A percentile compares a stretch with the other conserved stretches of the same genome.
Conservation (phyloP, 1,284 basidiomycete genomes). For the Stereum hirsutum region DNA sequence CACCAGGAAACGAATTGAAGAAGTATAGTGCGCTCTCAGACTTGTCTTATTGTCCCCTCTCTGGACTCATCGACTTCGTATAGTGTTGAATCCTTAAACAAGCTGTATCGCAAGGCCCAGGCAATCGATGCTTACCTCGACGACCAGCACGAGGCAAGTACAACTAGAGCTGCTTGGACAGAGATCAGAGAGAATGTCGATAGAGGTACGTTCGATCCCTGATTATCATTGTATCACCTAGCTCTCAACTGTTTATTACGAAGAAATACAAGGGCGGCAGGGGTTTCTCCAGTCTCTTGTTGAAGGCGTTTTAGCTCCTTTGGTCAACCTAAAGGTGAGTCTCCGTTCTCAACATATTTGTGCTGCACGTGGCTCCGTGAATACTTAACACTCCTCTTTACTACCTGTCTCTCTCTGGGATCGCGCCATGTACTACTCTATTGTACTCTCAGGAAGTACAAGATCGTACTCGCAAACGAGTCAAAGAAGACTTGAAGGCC, state of each 20-base stretch:
- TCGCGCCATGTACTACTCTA: conserved; percentile 4
- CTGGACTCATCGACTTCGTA: background rate
- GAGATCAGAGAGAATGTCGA: conserved; percentile 82
- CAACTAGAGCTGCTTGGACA: conserved; percentile 65
- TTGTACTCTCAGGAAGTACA: conserved; percentile 59
- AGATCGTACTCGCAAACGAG: conserved; percentile 80
- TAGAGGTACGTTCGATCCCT: conserved; percentile 40
- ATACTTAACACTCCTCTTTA: too few relatives aligned
- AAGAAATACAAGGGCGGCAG: conserved; percentile 75
- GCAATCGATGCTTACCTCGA: conserved; percentile 59
- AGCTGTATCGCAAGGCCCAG: conserved; percentile 61
- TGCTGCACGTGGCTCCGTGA: background rate
- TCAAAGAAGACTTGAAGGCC: conserved; percentile 81
- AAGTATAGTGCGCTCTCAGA: conserved; percentile 54
- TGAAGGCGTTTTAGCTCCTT: conserved; percentile 63
- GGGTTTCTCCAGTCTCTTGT: conserved; percentile 67
- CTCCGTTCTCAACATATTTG: background rate
- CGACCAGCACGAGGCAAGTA: conserved; percentile 50
- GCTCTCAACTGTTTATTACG: conserved; percentile 2
- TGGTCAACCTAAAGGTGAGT: conserved; percentile 58
- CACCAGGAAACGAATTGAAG: conserved; percentile 72
- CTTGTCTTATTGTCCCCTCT: background rate
- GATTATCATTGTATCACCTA: conserved; percentile 2
- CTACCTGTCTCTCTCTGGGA: too few relatives aligned
- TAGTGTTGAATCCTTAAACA: conserved; percentile 65